Percentiles rank a stretch among this genome's conserved stretches.
Conservation (phyloP, 371 early-diverging fungal species). For the Mortierella sp. region DNA sequence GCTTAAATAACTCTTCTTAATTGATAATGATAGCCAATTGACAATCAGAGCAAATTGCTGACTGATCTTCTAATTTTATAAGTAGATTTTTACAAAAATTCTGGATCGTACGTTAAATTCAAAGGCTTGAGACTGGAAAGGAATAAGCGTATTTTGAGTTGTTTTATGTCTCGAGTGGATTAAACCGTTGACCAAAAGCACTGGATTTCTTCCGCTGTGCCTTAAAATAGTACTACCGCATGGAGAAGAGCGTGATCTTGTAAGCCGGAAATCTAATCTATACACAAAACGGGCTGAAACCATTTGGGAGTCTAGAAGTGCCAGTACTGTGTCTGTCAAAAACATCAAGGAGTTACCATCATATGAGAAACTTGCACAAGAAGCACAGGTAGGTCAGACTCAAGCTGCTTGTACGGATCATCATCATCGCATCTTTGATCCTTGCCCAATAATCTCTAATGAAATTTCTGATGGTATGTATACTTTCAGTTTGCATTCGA, state of each 20-base stretch:
- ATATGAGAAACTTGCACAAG: constrained; percentile 45
- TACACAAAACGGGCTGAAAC: constrained; percentile 39
- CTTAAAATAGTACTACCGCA: constrained; percentile 28
- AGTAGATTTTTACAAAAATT: constrained; percentile 32
- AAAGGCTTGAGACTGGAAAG: not conserved
- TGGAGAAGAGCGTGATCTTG: constrained; percentile 37
- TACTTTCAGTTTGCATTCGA: constrained; percentile 40
- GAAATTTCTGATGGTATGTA: not conserved
- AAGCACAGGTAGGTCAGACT: constrained; percentile 38
- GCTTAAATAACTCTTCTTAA: not conserved
- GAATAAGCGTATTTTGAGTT: not conserved
- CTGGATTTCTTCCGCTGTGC: not conserved
- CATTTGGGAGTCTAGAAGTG: constrained; percentile 45
- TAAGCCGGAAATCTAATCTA: constrained; percentile 28
- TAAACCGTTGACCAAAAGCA: not conserved
- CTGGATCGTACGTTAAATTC: constrained; percentile 11
- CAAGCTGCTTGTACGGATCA: too few species aligned
- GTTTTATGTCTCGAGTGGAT: not conserved
- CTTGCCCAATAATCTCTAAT: too few species aligned
- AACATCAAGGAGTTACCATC: constrained; percentile 33
- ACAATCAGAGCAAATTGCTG: not conserved
- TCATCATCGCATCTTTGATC: not conserved
- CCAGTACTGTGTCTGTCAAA: constrained; percentile 26
- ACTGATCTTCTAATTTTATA: not conserved
- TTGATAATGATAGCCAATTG: not conserved